Evolutionary conservation across 495 filamentous ascomycete species (phyloP), one percentile per base, ranked within the genome.

Genomic region (Xylaria nigripes): DNA sequence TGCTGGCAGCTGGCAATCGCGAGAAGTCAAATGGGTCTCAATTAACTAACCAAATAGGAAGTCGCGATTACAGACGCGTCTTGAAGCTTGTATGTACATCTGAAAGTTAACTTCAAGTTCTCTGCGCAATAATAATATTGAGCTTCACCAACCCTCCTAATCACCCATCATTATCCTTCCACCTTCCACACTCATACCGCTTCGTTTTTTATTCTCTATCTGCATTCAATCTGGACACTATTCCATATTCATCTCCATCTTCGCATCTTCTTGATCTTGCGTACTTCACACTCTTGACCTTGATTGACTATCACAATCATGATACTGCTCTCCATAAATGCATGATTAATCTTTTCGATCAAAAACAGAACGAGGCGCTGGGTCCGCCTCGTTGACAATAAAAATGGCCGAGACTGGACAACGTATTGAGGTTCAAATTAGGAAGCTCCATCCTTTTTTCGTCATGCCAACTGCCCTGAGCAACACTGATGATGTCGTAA

Each of bases 361-460:
- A 48, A n/a, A 27, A 0, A 32, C 41, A 21, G 15, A 19, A 2
- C 34, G 42, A 21, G 18, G 51, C 32, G 51, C 51, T 44, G 51
- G 27, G 19, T 16, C 40, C 16, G 42, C 9, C 13, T 32, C 16
- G 4, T 13, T 41, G 44, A 34, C 48, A 50, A n/a, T n/a, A n/a
- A 60, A 19, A 32, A 65, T 64, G 64, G 56, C 48, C 15, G 54
- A 54, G 16, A 47, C 51, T 36, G 48, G 36, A n/a, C 34, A 45
- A n/a, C 21, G 15, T 45, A 18, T 44, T 19, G 54, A 60, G 25
- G 50, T 42, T 21, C 48, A 59, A 23, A 56, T 59, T 30, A 64
- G 63, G 36, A 68, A 65, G 29, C 49, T 73, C 2, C 71, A 75
- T 55, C 70, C 71, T n/a, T 75, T 75, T 52, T 75, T 75, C 55